Evolutionary conservation across 176 grass and related monocot species (phyloP).

Genomic region (Puccinellia tenuiflora): DNA sequence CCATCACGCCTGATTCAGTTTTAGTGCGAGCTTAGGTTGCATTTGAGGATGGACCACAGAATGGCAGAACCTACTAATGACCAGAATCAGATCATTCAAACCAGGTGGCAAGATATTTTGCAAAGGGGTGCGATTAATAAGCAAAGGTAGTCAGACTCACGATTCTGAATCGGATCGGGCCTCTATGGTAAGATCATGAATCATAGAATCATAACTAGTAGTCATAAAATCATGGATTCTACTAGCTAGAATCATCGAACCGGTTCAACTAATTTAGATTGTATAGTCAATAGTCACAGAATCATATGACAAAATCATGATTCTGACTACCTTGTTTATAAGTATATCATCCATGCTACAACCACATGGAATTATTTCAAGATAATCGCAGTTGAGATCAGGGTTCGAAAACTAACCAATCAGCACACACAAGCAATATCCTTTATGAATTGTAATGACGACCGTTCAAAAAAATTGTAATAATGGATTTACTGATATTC

Average conservation of each 20-base stretch:
- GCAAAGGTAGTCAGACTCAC: not conserved
- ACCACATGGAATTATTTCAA: not conserved
- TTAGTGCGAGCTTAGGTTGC: not conserved
- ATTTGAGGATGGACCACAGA: not conserved
- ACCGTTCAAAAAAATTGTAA: no score
- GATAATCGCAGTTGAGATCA: not conserved
- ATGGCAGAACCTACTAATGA: not conserved
- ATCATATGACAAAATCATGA: not conserved
- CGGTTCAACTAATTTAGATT: not conserved
- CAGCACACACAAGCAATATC: not conserved
- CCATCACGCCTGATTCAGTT: not conserved
- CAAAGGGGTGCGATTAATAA: not conserved
- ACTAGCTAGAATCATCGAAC: not conserved
- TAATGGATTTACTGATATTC: not conserved
- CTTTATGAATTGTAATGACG: not conserved
- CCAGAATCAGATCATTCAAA: not conserved
- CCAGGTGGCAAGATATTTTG: not conserved
- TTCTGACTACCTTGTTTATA: not conserved
- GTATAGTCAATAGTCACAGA: not conserved
- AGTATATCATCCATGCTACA: not conserved
- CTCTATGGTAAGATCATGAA: not conserved
- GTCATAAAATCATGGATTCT: not conserved
- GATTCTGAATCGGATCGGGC: not conserved
- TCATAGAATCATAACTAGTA: not conserved
- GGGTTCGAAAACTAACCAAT: not conserved